These are phyloP conservation scores for Aspergillus eucalypticola DNA, from an alignment of 2,329 filamentous ascomycete genomes.

Conservation along the genomic window DNA sequence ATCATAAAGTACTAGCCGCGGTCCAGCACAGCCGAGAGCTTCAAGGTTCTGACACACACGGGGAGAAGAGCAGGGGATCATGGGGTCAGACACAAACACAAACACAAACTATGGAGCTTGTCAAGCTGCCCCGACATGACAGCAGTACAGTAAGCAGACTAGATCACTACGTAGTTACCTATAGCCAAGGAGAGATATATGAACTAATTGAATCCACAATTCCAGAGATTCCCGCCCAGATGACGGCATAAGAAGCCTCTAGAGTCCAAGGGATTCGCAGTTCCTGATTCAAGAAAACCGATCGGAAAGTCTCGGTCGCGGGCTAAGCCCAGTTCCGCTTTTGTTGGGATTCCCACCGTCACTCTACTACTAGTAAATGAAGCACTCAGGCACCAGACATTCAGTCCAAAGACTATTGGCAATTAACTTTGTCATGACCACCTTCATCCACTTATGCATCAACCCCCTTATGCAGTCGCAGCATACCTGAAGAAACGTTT, in stretches of 20 bases:
- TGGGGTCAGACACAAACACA: neutral
- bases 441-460: neutral
- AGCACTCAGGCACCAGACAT: too few relatives aligned
- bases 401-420: too few relatives aligned
- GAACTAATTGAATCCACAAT: neutral
- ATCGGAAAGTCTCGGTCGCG: neutral
- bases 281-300: too few relatives aligned
- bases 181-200: neutral
- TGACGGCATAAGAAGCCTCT: too few relatives aligned
- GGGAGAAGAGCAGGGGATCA: neutral
- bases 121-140: neutral
- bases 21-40: neutral
- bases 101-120: neutral
- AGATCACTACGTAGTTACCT: neutral
- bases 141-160: too few relatives aligned
- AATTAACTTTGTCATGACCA: neutral
- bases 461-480: neutral
- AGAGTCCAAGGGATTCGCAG: too few relatives aligned
- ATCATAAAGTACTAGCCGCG: neutral
- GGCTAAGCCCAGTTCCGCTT: constrained; percentile 6
- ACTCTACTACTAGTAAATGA: too few relatives aligned
- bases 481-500: neutral
- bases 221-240: too few relatives aligned
- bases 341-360: constrained; percentile 9
- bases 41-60: neutral